Evolutionary conservation across 495 filamentous ascomycete species (phyloP).

Genomic region (Aspergillus panamensis): DNA sequence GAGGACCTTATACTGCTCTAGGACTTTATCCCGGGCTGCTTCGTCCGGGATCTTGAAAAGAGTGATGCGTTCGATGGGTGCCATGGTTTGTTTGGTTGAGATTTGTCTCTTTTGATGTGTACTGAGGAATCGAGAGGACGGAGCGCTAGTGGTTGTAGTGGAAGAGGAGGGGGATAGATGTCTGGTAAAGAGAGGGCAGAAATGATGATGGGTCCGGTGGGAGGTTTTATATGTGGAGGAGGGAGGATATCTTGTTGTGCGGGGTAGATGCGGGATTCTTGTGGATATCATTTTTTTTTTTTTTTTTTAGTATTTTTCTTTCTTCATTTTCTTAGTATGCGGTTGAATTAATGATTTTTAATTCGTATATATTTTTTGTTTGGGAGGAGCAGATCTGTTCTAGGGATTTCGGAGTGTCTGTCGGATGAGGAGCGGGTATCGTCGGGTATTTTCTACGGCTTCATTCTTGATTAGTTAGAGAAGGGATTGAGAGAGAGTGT

Average conservation of each 20-base stretch:
- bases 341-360: not conserved
- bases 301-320: not conserved
- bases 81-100: conserved; percentile 26
- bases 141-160: not conserved
- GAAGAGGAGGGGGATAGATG: not conserved
- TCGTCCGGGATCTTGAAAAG: conserved; percentile 58
- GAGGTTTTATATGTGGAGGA: conserved; percentile 7
- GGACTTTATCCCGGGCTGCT: conserved; percentile 38
- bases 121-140: not conserved
- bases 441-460: conserved; percentile 2
- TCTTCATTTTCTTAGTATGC: not conserved
- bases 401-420: not conserved
- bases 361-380: not conserved
- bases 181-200: not conserved
- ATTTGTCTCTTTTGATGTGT: not conserved
- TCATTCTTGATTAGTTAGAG: too few relatives aligned
- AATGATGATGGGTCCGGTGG: conserved; percentile 1
- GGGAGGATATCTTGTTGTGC: conserved; percentile 3
- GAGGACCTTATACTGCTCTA: conserved; percentile 50
- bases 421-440: conserved; percentile 7
- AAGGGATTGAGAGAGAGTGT: not conserved
- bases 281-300: conserved; percentile 1
- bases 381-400: not conserved
- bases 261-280: conserved; percentile 6
- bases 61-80: conserved; percentile 53